Conservation (phyloP, 2,329 filamentous ascomycete genomes). For the Didymella segeticola region DNA sequence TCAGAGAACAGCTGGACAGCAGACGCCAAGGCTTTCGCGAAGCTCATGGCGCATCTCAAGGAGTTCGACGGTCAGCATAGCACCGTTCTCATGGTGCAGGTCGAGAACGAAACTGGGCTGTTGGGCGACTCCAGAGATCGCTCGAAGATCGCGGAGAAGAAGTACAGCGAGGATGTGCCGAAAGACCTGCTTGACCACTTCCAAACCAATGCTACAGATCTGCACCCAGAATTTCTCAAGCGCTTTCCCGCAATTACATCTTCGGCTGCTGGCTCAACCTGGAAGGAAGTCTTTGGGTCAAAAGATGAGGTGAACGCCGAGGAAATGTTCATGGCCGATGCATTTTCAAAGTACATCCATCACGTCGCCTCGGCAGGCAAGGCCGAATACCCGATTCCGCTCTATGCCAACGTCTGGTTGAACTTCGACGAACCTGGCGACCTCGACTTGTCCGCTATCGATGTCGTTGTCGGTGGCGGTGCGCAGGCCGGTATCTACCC, state of each 20-base stretch:
- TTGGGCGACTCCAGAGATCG: conserved; percentile 61
- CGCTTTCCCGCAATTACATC: conserved; percentile 30
- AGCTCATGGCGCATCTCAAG: conserved; percentile 51
- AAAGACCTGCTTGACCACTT: conserved; percentile 43
- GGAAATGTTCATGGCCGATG: conserved; percentile 59
- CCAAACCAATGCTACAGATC: conserved; percentile 21
- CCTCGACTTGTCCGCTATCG: conserved; percentile 42
- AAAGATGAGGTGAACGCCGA: conserved; percentile 44
- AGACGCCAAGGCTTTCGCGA: conserved; percentile 51
- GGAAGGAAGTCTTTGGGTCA: conserved; percentile 52
- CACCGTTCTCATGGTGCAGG: conserved; percentile 64
- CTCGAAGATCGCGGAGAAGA: conserved; percentile 50
- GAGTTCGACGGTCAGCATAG: conserved; percentile 55
- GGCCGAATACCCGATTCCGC: conserved; percentile 50
- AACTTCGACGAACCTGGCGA: conserved; percentile 42
- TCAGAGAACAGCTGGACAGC: conserved; percentile 44
- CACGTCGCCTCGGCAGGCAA: conserved; percentile 53
- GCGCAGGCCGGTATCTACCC: conserved; percentile 55
- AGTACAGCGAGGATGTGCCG: conserved; percentile 51
- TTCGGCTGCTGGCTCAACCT: conserved; percentile 30
- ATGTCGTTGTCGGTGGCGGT: conserved; percentile 53
- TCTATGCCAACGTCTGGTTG: conserved; percentile 58
- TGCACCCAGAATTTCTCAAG: conserved; percentile 38
- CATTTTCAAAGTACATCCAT: conserved; percentile 53
- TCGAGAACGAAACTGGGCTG: conserved; percentile 63